Conservation (phyloP, 2,329 filamentous ascomycete genomes). For the Colletotrichum euphorbiae region DNA sequence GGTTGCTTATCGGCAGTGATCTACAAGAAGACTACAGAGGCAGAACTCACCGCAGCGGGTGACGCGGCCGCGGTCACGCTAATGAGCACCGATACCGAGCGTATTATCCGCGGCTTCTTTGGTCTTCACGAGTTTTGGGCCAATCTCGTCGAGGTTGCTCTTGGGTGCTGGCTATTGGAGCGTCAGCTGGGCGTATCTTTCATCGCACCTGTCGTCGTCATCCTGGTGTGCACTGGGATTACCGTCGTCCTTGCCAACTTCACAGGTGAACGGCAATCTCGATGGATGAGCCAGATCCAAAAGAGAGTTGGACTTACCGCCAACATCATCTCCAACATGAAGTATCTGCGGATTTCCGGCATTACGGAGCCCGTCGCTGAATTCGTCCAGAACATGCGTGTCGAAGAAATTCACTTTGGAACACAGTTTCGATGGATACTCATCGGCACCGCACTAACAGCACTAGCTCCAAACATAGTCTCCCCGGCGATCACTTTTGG, state of each 20-base stretch:
- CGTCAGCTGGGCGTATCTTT: conserved; percentile 48
- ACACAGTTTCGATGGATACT: conserved; percentile 43
- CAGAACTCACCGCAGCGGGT: conserved; percentile 42
- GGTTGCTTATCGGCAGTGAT: conserved; percentile 47
- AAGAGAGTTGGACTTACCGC: conserved; percentile 44
- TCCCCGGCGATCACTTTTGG: conserved; percentile 51
- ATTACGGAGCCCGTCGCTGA: conserved; percentile 44
- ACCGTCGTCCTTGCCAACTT: conserved; percentile 38
- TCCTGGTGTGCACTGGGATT: conserved; percentile 42
- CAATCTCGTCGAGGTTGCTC: conserved; percentile 46
- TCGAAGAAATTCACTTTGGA: conserved; percentile 43
- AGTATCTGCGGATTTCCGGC: conserved; percentile 47
- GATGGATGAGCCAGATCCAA: conserved; percentile 48
- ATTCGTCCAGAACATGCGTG: conserved; percentile 43
- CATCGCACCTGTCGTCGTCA: conserved; percentile 47
- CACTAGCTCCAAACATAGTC: conserved; percentile 50
- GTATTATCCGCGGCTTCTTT: conserved; percentile 47
- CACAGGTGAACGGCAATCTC: conserved; percentile 43
- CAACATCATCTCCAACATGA: conserved; percentile 45
- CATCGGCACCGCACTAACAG: conserved; percentile 45
- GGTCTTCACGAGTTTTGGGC: conserved; percentile 52
- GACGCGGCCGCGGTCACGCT: conserved; percentile 51
- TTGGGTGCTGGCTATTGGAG: conserved; percentile 50
- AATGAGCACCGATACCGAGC: conserved; percentile 54
- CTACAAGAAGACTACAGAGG: conserved; percentile 48